Conservation (phyloP, 345 rosid species). For the Hibiscus trionum region DNA sequence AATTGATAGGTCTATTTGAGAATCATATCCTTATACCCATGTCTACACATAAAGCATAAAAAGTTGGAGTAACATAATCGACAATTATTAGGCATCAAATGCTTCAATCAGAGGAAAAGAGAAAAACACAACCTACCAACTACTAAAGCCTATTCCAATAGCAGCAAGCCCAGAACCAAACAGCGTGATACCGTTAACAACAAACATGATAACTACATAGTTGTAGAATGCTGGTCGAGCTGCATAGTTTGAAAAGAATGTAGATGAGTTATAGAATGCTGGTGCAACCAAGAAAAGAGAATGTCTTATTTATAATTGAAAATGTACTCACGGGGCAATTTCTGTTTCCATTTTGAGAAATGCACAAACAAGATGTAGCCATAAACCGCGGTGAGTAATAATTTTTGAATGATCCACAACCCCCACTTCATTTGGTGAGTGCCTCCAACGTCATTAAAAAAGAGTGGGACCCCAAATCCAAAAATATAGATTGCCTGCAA, state of each 20-base stretch:
- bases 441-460: slow-evolving; percentile 21
- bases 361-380: slow-evolving; percentile 34
- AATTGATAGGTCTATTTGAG: background rate
- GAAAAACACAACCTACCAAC: slow-evolving; percentile 21
- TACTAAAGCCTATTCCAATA: slow-evolving; percentile 32
- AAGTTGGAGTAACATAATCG: background rate
- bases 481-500: slow-evolving; percentile 32
- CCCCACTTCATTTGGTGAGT: slow-evolving; percentile 29
- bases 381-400: slow-evolving; percentile 28
- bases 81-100: background rate
- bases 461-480: slow-evolving; percentile 32
- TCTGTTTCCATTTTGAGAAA: slow-evolving; percentile 39
- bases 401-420: slow-evolving; percentile 29
- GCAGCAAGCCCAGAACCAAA: slow-evolving; percentile 27
- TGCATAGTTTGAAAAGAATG: slow-evolving; percentile 12
- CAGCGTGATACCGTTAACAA: slow-evolving; percentile 17
- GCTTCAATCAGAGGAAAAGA: background rate
- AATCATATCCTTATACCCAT: background rate
- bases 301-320: background rate
- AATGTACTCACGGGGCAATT: slow-evolving; percentile 32
- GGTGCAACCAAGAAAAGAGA: background rate
- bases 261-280: background rate
- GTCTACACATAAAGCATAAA: background rate
- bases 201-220: slow-evolving; percentile 31
- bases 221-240: slow-evolving; percentile 38